phyloP scores from a whole-genome alignment of 2,329 filamentous ascomycete genomes.

The Ceratocystis alfenasii region DNA sequence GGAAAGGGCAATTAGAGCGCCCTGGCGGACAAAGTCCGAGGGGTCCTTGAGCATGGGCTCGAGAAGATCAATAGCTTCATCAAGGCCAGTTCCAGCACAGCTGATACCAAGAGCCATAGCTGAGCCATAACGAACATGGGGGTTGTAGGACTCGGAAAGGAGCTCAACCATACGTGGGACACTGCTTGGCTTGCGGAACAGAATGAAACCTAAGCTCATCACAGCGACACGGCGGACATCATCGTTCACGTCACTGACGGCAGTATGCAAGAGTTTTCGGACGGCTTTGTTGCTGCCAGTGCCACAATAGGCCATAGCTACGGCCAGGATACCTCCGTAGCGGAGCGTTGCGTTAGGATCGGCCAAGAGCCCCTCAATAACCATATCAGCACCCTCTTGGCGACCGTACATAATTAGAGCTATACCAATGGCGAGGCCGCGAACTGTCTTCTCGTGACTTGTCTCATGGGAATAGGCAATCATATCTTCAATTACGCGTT shows the following conservation, averaged over 20 bases:
- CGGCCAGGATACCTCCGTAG: conserved; percentile 98
- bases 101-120: conserved; percentile 98
- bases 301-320: conserved; percentile 92
- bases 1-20: conserved; percentile 80
- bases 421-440: conserved; percentile 91
- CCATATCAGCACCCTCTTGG: conserved; percentile 85
- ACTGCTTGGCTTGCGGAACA: conserved; percentile 94
- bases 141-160: conserved; percentile 96
- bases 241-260: conserved; percentile 95
- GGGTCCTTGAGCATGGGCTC: conserved; percentile 99
- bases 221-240: conserved; percentile 93
- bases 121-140: conserved; percentile 92
- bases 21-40: conserved; percentile 94
- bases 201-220: conserved; percentile 94
- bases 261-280: conserved; percentile 84
- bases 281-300: conserved; percentile 98
- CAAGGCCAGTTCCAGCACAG: conserved; percentile 87
- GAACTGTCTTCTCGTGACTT: conserved; percentile 97
- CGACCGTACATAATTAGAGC: conserved; percentile 96
- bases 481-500: conserved; percentile 89
- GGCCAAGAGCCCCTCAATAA: conserved; percentile 84
- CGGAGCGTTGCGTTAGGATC: conserved; percentile 88
- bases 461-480: conserved; percentile 96
- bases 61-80: conserved; percentile 89
- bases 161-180: conserved; percentile 98